Conservation (phyloP, 139 green algal genomes). For the Dunaliella sp. region DNA sequence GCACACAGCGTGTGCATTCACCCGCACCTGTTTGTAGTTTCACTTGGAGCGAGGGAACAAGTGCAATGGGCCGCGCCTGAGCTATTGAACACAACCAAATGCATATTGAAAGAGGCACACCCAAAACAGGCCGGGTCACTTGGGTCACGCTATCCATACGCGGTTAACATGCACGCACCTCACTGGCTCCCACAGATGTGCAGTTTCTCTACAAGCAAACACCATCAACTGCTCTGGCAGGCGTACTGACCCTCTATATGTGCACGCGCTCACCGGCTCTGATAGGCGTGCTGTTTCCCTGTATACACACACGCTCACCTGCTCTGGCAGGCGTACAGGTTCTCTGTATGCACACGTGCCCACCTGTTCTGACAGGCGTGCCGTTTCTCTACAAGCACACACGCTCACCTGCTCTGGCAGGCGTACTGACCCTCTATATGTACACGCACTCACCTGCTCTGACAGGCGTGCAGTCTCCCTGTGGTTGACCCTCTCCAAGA, state of each 20-base stretch:
- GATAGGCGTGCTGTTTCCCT: not conserved
- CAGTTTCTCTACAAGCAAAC: not conserved
- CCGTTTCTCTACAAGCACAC: not conserved
- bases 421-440: no score
- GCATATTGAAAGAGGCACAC: not conserved
- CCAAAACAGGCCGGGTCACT: no score
- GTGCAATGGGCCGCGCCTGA: no score
- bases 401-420: not conserved
- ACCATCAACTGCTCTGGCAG: not conserved
- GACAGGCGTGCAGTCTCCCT: not conserved
- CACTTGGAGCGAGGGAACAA: no score
- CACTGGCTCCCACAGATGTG: not conserved
- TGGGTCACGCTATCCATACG: no score
- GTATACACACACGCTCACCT: not conserved
- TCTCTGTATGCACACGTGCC: not conserved
- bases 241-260: no score
- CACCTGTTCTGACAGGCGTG: not conserved
- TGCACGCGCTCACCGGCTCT: no score
- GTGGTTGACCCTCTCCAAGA: not conserved
- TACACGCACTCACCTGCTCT: not conserved
- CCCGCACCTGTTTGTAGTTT: no score
- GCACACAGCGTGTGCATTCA: no score
- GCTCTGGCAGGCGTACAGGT: not conserved
- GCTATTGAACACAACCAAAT: no score
- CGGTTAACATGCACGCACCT: no score